Evolutionary conservation across 805 yeast genomes (phyloP), one percentile per base, ranked within the genome.

Genomic region (Candida nitratophila): DNA sequence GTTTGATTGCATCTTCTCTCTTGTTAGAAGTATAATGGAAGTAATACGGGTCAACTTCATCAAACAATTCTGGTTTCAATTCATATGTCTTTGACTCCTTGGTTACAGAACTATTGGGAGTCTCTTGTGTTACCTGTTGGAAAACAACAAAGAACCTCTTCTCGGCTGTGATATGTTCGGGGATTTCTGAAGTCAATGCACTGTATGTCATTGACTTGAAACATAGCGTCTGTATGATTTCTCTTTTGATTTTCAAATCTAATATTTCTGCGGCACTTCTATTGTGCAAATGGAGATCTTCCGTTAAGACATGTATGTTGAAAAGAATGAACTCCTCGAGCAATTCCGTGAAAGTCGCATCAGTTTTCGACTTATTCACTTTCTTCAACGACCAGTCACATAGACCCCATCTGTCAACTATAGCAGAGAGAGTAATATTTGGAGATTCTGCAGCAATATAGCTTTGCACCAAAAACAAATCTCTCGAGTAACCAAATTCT

Each of bases 141-240:
- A 69, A 43, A 73, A 67, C 46, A 71, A 69, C 50, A 81, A 96
- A 67, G 37, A 91, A 89, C 22, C 78, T 66, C 49, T 85, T 86
- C 45, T 87, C 93, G 4, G 77, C 69, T 0, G 80, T 66, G 31
- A 89, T 69, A 51, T 82, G 85, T 41, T 89, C 97, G 0, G 96
- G 91, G 2, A 89, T 73, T 15, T 71, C 74, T 2, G 76, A 65
- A 45, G 82, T 73, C 17, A 93, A 63, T 44, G 85, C 85, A 3
- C 93, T 77, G 56, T 81, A 90, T 20, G 79, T 70, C 68, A 81
- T 66, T 2, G 84, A 81, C 27, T 81, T 79, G 66, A 87, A 86
- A 49, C 95, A 81, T n/a, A 91, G 67, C 2, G 79, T 73, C 55
- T 93, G 97, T 20, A 88, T 70, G n/a, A 91, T 78, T 52, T 90